Evolutionary conservation across 169 alveolate species (phyloP), one percentile per base, ranked within the genome.

Genomic region (Plasmodium fragile): DNA sequence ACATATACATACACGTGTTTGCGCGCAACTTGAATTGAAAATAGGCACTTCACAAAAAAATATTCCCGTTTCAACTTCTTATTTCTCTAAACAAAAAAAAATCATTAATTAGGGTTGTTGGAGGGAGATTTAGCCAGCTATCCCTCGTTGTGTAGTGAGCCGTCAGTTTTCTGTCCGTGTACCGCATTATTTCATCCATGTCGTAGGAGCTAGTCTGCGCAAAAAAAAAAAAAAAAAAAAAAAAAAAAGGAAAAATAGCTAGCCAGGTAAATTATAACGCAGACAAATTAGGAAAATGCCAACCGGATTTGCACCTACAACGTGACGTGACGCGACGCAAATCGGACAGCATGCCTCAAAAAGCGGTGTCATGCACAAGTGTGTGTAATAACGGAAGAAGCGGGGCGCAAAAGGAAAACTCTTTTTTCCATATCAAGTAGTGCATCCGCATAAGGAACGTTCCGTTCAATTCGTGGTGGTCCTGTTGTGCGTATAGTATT

Each of bases 101-200:
- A 71, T 92, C 94, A n/a, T 95, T 96, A 80, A 94, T 95, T 94
- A 96, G 84, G 16, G 96, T 82, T 25, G 97, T 96, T 69, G 96
- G 75, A 10, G 97, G 97, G 16, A 96, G 84, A 75, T 96, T 95
- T 69, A 96, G 73, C 97, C 97, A 96, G 65, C 77, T 95, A 73
- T 96, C 95, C 72, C 95, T 92, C 34, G 97, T 96, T 16, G 97
- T 96, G 34, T 80, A 91, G 82, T 91, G 92, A 16, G 94, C 72
- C 72, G 94, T 91, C 49, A 91, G 49, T 81, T 91, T 91, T 28
- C 94, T 69, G 78, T 91, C 94, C 8, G 94, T 91, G 36, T 91
- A 91, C 59, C 94, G 11, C 94, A 91, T 91, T 69, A 91, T 80
- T 91, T 91, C 94, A 71, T 91, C 94, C 32, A 91, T 69, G 43